Base-by-base conservation (phyloP, 495 filamentous ascomycete genomes). In the Hypomontagnella submonticulosa region DNA sequence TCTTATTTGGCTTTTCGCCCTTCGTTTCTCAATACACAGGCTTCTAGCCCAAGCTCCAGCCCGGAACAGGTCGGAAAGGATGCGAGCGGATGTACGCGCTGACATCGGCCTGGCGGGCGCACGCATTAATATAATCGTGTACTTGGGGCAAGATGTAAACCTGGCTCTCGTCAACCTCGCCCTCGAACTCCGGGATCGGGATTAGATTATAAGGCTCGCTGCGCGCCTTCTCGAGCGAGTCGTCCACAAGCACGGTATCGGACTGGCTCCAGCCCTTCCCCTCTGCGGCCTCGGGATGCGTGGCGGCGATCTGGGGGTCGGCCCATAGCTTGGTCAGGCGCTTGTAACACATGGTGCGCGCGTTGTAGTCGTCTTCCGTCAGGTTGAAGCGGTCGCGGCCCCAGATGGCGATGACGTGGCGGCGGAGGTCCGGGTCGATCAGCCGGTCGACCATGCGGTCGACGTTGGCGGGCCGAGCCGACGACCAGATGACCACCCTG, bases 161-260 rank as follows among this genome's bases (percentile, higher is more conserved):
- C 4, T 46, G 23, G 23, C 6, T 3, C 62, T 84, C 81, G 10
- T 65, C 12, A 1, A 30, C 13, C n/a, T 79, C 34, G 0, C 84
- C 84, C 0, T 66, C 72, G 71, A 94, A 97, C 70, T 95, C 92
- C 0, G 92, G 88, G 33, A 98, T 80, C 61, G 88, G 79, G 9
- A 98, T 74, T 16, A 92, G 84, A 58, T 98, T 99, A 77, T 83
- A 87, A 0, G 96, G 96, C 72, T 99, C 90, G 57, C 84, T 87
- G 49, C 81, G 80, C 1, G 89, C 95, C 79, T 98, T 99, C 61
- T 90, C 77, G 9, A 71, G 71, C 47, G 85, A 89, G 74, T 98
- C 96, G 63, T 99, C 95, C 18, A 98, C 87, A 10, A 99, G 79
- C 30, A 99, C 78, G 0, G 95, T 98, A 73, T 97, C 94, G n/a